These are phyloP conservation scores for Catharanthus roseus DNA, from an alignment of 257 asterid genomes.

Conservation along the genomic window DNA sequence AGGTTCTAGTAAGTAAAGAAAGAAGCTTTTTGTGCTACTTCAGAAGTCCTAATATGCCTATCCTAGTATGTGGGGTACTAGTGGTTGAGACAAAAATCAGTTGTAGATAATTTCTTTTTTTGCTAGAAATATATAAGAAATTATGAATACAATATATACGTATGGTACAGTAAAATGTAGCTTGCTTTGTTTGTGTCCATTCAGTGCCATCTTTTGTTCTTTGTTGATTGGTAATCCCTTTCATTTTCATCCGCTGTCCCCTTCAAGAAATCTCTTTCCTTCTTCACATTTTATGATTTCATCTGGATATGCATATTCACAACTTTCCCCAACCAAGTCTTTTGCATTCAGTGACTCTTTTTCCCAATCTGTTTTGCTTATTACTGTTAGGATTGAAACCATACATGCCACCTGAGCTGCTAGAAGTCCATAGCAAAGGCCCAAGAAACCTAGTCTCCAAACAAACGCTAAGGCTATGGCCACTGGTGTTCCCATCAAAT, in stretches of 20 bases:
- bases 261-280: slow-evolving; percentile 28
- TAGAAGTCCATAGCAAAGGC: slow-evolving; percentile 88
- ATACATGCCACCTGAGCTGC: slow-evolving; percentile 83
- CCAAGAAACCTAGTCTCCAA: slow-evolving; percentile 63
- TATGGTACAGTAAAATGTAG: neutral
- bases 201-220: slow-evolving; percentile 16
- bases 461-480: slow-evolving; percentile 67
- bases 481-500: slow-evolving; percentile 80
- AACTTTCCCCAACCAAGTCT: slow-evolving; percentile 56
- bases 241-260: slow-evolving; percentile 21
- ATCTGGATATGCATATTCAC: slow-evolving; percentile 34
- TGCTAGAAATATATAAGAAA: too few species aligned
- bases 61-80: too few species aligned
- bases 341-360: slow-evolving; percentile 62
- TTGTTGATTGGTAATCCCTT: neutral
- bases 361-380: slow-evolving; percentile 73
- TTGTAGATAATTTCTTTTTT: too few species aligned
- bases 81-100: neutral
- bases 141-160: neutral
- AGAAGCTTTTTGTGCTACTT: neutral
- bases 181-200: slow-evolving; percentile 7
- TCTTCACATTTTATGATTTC: slow-evolving; percentile 44
- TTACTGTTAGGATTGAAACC: slow-evolving; percentile 55
- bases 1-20: neutral
- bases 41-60: neutral